Conservation (phyloP, 352 stramenopile species). For the Pythium grandisporangium region DNA sequence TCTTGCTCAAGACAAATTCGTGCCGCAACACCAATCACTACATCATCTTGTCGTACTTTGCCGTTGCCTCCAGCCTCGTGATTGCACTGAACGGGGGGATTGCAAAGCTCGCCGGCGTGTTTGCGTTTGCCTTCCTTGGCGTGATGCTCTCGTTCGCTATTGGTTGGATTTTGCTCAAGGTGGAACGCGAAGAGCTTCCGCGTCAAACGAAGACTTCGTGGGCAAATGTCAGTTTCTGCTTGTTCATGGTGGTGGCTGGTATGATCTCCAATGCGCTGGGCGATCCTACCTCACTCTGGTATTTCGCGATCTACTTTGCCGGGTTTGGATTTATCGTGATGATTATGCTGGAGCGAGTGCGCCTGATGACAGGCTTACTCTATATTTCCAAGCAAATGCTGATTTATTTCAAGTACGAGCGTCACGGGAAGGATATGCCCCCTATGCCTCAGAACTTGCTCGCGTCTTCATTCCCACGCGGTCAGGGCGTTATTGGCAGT, state of each 20-base stretch:
- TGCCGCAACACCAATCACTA: constrained; percentile 74
- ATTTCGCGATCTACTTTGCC: constrained; percentile 54
- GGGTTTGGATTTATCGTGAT: constrained; percentile 35
- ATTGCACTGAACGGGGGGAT: constrained; percentile 76
- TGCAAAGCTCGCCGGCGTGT: constrained; percentile 71
- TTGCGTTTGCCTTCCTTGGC: constrained; percentile 81
- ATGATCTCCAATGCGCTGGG: constrained; percentile 43
- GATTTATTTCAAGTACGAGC: constrained; percentile 11
- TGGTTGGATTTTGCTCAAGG: constrained; percentile 82
- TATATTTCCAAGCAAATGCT: constrained; percentile 33
- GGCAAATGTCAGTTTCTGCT: constrained; percentile 36
- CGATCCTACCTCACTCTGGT: constrained; percentile 27
- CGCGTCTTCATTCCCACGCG: neutral
- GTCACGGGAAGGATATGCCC: constrained; percentile 3
- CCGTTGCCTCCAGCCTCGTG: constrained; percentile 61
- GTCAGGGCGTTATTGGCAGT: constrained; percentile 26
- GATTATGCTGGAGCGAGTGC: constrained; percentile 60
- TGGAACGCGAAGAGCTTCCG: constrained; percentile 68
- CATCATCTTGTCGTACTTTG: constrained; percentile 75
- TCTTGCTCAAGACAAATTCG: constrained; percentile 48
- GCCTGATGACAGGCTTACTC: constrained; percentile 35
- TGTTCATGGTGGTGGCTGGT: constrained; percentile 34
- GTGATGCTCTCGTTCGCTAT: constrained; percentile 79
- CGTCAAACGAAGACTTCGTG: constrained; percentile 60
- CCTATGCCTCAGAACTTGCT: neutral